These are phyloP conservation scores for Aspergillus udagawae DNA, from an alignment of 2,329 filamentous ascomycete species.

Conservation along the genomic window DNA sequence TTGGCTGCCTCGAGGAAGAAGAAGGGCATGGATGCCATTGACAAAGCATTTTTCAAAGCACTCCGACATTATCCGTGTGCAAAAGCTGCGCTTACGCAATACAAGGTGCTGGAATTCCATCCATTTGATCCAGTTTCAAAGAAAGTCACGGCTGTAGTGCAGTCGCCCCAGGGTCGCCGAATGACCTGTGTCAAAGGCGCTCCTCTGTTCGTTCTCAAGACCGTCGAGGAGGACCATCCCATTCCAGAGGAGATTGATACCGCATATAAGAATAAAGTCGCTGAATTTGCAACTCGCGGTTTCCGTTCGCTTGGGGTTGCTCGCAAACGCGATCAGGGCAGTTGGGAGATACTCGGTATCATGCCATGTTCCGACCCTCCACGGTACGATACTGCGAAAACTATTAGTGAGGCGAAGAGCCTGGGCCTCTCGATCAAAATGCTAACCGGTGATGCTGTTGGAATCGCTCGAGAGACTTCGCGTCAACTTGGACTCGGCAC, in stretches of 20 bases:
- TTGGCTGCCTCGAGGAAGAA: conserved; percentile 88
- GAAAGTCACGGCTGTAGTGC: conserved; percentile 80
- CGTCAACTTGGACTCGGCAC: conserved; percentile 87
- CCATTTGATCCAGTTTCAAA: conserved; percentile 93
- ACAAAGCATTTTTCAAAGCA: conserved; percentile 89
- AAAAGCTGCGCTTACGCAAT: conserved; percentile 75
- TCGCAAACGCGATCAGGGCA: conserved; percentile 75
- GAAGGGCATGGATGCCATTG: conserved; percentile 92
- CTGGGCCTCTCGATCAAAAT: conserved; percentile 92
- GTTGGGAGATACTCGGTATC: conserved; percentile 90
- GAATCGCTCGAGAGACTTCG: conserved; percentile 87
- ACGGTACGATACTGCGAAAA: conserved; percentile 84
- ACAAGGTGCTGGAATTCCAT: conserved; percentile 78
- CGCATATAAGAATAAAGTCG: conserved; percentile 88
- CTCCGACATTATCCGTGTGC: conserved; percentile 77
- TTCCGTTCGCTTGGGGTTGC: conserved; percentile 93
- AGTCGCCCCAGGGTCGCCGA: conserved; percentile 76
- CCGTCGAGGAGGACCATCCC: conserved; percentile 78
- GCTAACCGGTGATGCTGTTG: conserved; percentile 91
- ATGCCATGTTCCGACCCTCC: conserved; percentile 93
- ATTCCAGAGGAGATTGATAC: conserved; percentile 72
- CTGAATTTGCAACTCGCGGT: conserved; percentile 86
- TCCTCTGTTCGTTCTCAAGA: conserved; percentile 80
- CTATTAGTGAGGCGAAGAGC: conserved; percentile 82
- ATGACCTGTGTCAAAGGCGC: conserved; percentile 91